Evolutionary conservation across 371 early-diverging fungal genomes (phyloP).

Genomic region (Chytridium lagenaria): DNA sequence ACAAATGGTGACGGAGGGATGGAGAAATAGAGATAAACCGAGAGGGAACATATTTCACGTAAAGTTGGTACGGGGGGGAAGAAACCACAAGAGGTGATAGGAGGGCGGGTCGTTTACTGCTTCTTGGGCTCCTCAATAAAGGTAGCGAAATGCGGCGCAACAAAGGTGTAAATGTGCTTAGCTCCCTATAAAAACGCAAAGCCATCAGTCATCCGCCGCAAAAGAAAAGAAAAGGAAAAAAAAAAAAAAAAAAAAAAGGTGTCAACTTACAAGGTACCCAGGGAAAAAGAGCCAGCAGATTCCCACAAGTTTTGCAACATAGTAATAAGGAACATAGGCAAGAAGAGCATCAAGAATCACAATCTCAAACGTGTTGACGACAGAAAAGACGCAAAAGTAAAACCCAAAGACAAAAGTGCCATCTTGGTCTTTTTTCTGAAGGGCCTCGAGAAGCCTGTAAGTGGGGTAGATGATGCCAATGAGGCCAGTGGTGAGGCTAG

Average conservation of each 20-base stretch:
- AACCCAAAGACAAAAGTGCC: conserved; percentile 33
- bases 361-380: conserved; percentile 33
- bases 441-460: conserved; percentile 39
- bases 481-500: conserved; percentile 40
- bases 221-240: conserved; percentile 11
- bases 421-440: conserved; percentile 34
- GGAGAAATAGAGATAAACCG: no score
- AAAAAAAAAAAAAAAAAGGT: not conserved
- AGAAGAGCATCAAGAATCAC: conserved; percentile 25
- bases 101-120: conserved; percentile 4
- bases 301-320: conserved; percentile 36
- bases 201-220: not conserved
- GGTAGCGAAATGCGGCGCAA: conserved; percentile 32
- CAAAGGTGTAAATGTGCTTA: conserved; percentile 24
- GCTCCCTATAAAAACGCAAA: conserved; percentile 29
- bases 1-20: no score
- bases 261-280: conserved; percentile 35
- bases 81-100: not conserved
- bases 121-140: conserved; percentile 21
- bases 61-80: conserved; percentile 4
- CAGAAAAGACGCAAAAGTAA: conserved; percentile 34
- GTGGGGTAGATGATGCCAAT: conserved; percentile 40
- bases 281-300: conserved; percentile 43
- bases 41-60: no score
- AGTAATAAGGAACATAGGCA: conserved; percentile 43